Evolutionary conservation across 306 rosid species (phyloP).

Genomic region (Styphnolobium japonicum): DNA sequence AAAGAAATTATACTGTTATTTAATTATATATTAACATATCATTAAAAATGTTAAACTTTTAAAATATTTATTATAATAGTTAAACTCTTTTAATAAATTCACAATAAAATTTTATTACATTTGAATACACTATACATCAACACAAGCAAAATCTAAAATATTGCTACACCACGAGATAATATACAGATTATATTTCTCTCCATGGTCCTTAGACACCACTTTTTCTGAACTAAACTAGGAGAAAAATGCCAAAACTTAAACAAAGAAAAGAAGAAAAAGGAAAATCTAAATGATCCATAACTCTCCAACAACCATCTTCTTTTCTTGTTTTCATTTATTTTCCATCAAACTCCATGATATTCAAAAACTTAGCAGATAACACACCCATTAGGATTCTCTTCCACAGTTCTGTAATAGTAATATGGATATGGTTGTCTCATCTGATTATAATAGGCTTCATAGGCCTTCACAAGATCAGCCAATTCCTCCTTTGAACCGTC

Average conservation of each 20-base stretch:
- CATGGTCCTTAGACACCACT: not conserved
- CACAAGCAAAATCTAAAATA: not conserved
- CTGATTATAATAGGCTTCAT: slow-evolving; percentile 1
- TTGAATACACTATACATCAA: not conserved
- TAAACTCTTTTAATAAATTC: too few relatives aligned
- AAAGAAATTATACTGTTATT: too few relatives aligned
- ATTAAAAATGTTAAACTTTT: too few relatives aligned
- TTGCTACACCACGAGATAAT: not conserved
- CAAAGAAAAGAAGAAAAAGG: not conserved
- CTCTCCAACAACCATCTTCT: not conserved
- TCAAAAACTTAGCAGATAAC: slow-evolving; percentile 50
- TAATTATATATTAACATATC: too few relatives aligned
- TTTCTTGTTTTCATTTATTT: too few relatives aligned
- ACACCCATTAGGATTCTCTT: slow-evolving; percentile 70
- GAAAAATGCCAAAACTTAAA: not conserved
- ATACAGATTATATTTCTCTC: slow-evolving; percentile 12
- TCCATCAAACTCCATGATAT: not conserved
- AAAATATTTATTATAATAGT: too few relatives aligned
- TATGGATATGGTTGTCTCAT: slow-evolving; percentile 3
- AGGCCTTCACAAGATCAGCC: slow-evolving; percentile 15
- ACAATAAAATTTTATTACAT: too few relatives aligned
- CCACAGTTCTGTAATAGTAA: slow-evolving; percentile 33
- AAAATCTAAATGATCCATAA: not conserved
- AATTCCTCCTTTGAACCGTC: slow-evolving; percentile 36
- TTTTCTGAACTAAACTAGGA: not conserved